phyloP scores from a whole-genome alignment of 2,329 filamentous ascomycete species.

The Ophiostoma australiae region DNA sequence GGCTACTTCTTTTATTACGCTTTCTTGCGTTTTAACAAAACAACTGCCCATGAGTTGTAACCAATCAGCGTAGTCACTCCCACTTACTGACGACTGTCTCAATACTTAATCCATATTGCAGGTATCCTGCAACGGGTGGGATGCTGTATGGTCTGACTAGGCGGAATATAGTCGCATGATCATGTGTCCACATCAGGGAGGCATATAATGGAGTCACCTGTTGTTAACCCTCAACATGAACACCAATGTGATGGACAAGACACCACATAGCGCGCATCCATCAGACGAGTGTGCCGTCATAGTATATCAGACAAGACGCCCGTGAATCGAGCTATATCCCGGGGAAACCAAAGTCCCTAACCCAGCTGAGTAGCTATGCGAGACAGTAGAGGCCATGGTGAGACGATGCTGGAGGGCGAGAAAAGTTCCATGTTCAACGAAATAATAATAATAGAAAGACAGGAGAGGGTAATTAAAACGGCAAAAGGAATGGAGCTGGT shows the following conservation, averaged over 20 bases:
- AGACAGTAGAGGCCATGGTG: background rate
- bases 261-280: background rate
- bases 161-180: background rate
- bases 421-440: background rate
- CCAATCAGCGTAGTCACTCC: background rate
- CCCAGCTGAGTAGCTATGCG: background rate
- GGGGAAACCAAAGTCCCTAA: background rate
- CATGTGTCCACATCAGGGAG: background rate
- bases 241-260: background rate
- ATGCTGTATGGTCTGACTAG: conserved; percentile 1
- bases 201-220: background rate
- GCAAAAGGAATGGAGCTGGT: background rate
- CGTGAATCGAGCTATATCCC: background rate
- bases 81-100: no score
- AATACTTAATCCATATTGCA: background rate
- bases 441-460: background rate
- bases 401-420: background rate
- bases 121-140: background rate
- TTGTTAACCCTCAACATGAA: background rate
- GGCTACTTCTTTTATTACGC: background rate
- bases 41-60: background rate
- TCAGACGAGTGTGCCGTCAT: conserved; percentile 4
- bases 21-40: background rate
- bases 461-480: background rate
- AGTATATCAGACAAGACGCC: background rate